Base-by-base conservation (phyloP, 2,329 filamentous ascomycete genomes). In the Sporothrix dimorphospora region DNA sequence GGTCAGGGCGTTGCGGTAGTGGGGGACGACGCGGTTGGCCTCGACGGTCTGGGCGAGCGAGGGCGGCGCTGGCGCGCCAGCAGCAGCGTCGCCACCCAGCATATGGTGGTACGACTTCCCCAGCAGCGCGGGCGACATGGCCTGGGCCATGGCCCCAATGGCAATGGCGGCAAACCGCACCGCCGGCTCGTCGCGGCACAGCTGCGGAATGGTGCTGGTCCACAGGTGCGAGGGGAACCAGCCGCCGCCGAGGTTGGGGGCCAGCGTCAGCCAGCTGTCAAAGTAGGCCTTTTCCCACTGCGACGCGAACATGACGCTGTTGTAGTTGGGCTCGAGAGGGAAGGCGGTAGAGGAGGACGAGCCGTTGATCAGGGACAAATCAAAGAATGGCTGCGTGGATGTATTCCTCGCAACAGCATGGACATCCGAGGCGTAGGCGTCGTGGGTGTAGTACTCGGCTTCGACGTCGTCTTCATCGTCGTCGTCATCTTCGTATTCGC, bases 81-180 rank as follows among this genome's bases (percentile, higher is more conserved):
- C 9, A 12, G 42, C 14, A 3, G 21, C 11, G 9, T 4, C 34
- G n/a, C 8, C 38, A 21, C 69, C 49, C 4, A 49, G 4, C 40
- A 70, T 34, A 53, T 72, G 69, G 47, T 55, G 57, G 42, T 72
- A 69, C 12, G 71, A 74, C 12, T 55, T 47, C n/a, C 73, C 73
- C 34, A 73, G 40, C 42, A 71, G 42, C 1, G 55, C 72, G 1
- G 71, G 73, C n/a, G 73, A 66, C 73, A 74, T 70, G 51, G 74
- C 74, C 65, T 74, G 57, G n/a, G 73, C 68, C 75, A 80, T 78
- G 24, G 79, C 79, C 24, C 81, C 81, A 14, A 82, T 77, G 8
- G 81, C 82, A 42, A 82, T 77, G 71, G 79, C 80, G 21, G 82
- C 81, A 61, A 80, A 80, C 8, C 78, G 78, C 12, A 83, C 77